Base-by-base conservation (phyloP, 495 filamentous ascomycete genomes). In the Astrocystis sublimbata region DNA sequence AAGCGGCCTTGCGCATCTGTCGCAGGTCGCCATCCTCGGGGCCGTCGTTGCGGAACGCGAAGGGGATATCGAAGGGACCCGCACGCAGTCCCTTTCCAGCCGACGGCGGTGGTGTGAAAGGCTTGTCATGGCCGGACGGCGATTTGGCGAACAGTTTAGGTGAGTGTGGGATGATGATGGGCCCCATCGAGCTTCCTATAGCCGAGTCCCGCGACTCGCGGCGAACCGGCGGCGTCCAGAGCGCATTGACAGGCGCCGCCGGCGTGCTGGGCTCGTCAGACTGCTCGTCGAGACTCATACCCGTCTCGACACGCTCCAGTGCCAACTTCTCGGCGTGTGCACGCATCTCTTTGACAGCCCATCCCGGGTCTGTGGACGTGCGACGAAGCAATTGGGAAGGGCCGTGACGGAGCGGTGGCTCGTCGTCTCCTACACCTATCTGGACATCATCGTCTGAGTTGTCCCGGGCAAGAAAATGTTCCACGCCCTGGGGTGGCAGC, bases 381-480 rank as follows among this genome's bases (percentile, higher is more conserved):
- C 75, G 71, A 63, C 74, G 76, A 24, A 71, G 73, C 30, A 74
- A 70, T 60, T 68, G 68, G 62, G 52, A 69, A 38, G 68, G 63
- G 50, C 72, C 74, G 69, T 73, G 36, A 66, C 75, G 24, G 54
- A 78, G 64, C 64, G 74, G 66, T 58, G 77, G 66, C 57, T 68
- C 36, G 66, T 68, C 21, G 65, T 62, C 30, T 64, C 66, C 62
- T 60, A 68, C 30, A 63, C 66, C 62, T 60, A 68, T 68, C 61
- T 61, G 69, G 60, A 58, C 28, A 58, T 80, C 76, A 42, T 78
- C 74, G 49, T 83, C 76, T 45, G 79, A 82, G 36, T 77, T 76
- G 50, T 85, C 82, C 21, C 81, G 74, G 42, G 80, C 81, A 65
- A 83, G 78, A 65, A 83, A 85, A 65, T 85, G 70, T 62, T 83